phyloP scores from a whole-genome alignment of 2,329 filamentous ascomycete genomes.

The Exophiala mesophila region DNA sequence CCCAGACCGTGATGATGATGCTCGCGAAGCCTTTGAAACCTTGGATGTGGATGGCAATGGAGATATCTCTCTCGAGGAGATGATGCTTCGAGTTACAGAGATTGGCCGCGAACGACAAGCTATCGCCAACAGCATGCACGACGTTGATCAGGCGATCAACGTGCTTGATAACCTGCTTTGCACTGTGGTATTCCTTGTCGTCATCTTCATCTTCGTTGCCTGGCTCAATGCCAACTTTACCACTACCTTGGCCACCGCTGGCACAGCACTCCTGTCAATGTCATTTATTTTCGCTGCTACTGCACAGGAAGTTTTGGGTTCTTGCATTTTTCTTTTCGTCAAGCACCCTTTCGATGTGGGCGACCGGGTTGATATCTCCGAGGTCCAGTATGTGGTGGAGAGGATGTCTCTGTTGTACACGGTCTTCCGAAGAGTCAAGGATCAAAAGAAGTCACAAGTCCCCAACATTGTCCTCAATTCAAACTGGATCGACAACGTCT shows the following conservation, averaged over 20 bases:
- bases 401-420: slow-evolving; percentile 92
- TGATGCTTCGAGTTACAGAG: slow-evolving; percentile 81
- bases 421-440: slow-evolving; percentile 78
- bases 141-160: slow-evolving; percentile 89
- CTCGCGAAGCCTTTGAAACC: slow-evolving; percentile 75
- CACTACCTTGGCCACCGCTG: slow-evolving; percentile 80
- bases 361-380: slow-evolving; percentile 77
- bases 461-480: slow-evolving; percentile 90
- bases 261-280: slow-evolving; percentile 87
- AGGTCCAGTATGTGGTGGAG: slow-evolving; percentile 72
- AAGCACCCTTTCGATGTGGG: slow-evolving; percentile 98
- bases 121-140: slow-evolving; percentile 89
- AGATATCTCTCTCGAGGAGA: slow-evolving; percentile 91
- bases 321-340: slow-evolving; percentile 97
- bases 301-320: slow-evolving; percentile 91
- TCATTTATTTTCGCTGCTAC: slow-evolving; percentile 94
- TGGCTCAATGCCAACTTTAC: slow-evolving; percentile 85
- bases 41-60: slow-evolving; percentile 87
- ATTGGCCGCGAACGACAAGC: slow-evolving; percentile 82
- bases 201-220: slow-evolving; percentile 80
- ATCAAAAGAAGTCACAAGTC: slow-evolving; percentile 73
- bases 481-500: slow-evolving; percentile 92
- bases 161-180: slow-evolving; percentile 84
- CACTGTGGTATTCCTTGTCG: slow-evolving; percentile 72
- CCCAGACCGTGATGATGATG: slow-evolving; percentile 64